These are phyloP conservation scores for Phytophthora capsici DNA, from an alignment of 352 stramenopile species.

Conservation along the genomic window DNA sequence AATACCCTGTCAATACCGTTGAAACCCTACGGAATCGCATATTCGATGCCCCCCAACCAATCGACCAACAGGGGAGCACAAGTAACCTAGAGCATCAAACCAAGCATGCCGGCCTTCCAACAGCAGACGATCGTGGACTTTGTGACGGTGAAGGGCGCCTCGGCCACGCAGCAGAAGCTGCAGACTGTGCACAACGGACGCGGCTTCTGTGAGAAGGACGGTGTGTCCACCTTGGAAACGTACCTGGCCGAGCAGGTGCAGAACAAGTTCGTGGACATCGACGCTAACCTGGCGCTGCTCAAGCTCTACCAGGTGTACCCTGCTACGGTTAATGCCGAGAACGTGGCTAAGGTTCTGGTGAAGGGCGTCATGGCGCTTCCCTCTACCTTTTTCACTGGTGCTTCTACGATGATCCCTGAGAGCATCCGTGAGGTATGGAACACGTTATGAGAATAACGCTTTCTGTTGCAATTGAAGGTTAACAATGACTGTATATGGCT, in stretches of 20 bases:
- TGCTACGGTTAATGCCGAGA: slow-evolving; percentile 52
- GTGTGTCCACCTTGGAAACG: slow-evolving; percentile 60
- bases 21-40: slow-evolving; percentile 16
- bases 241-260: slow-evolving; percentile 83
- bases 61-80: slow-evolving; percentile 25
- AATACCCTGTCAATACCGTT: slow-evolving; percentile 14
- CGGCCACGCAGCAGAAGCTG: slow-evolving; percentile 69
- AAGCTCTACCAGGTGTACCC: slow-evolving; percentile 88
- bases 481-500: slow-evolving; percentile 4
- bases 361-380: slow-evolving; percentile 75
- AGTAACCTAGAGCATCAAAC: slow-evolving; percentile 14
- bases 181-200: slow-evolving; percentile 50
- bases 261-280: slow-evolving; percentile 64
- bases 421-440: slow-evolving; percentile 63
- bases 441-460: not conserved
- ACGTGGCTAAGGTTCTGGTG: slow-evolving; percentile 70
- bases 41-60: slow-evolving; percentile 34
- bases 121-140: slow-evolving; percentile 74
- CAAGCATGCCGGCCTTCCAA: slow-evolving; percentile 68
- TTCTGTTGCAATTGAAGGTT: slow-evolving; percentile 1
- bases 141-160: slow-evolving; percentile 44
- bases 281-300: slow-evolving; percentile 82
- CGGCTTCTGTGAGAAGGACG: slow-evolving; percentile 55
- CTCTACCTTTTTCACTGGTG: slow-evolving; percentile 81
- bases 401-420: slow-evolving; percentile 73